Evolutionary conservation across 2,329 filamentous ascomycete genomes (phyloP).

Genomic region (Calycina marina): DNA sequence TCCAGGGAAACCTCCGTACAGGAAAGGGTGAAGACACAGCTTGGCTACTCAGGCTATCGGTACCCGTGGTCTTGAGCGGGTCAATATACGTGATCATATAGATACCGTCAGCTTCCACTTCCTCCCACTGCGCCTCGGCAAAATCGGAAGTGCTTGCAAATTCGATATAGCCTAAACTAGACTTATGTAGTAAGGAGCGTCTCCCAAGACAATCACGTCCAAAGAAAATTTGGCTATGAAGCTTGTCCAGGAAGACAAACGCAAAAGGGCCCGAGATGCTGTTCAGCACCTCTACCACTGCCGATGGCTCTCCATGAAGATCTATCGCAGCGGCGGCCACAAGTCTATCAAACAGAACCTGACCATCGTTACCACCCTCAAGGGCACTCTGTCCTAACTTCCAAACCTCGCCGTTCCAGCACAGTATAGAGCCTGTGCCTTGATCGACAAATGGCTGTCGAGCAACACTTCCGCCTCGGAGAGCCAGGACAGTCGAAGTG

Average conservation of each 20-base stretch:
- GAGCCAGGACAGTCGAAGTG: slow-evolving; percentile 73
- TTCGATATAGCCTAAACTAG: slow-evolving; percentile 33
- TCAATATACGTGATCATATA: slow-evolving; percentile 30
- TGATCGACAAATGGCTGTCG: slow-evolving; percentile 56
- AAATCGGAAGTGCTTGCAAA: slow-evolving; percentile 46
- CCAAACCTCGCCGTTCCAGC: slow-evolving; percentile 99
- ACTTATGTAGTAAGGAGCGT: slow-evolving; percentile 57
- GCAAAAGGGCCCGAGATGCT: slow-evolving; percentile 72
- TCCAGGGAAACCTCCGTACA: not conserved
- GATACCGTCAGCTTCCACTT: slow-evolving; percentile 75
- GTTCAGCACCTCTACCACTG: slow-evolving; percentile 38
- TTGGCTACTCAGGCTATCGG: not conserved
- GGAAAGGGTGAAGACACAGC: not conserved
- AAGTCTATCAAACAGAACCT: slow-evolving; percentile 49
- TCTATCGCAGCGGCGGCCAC: slow-evolving; percentile 21
- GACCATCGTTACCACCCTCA: slow-evolving; percentile 60
- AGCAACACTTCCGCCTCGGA: slow-evolving; percentile 62
- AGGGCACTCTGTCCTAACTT: slow-evolving; percentile 44
- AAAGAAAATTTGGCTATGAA: slow-evolving; percentile 52
- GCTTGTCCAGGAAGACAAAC: slow-evolving; percentile 66
- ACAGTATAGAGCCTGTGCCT: slow-evolving; percentile 50
- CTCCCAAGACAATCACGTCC: slow-evolving; percentile 79
- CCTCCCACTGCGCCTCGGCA: slow-evolving; percentile 43
- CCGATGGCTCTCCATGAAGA: slow-evolving; percentile 13
- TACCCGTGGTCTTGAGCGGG: not conserved